Percentiles rank a stretch among this genome's conserved stretches.
Evolutionary conservation across 768 basidiomycete species (phyloP).

Genomic region (Termitomyces sp.): DNA sequence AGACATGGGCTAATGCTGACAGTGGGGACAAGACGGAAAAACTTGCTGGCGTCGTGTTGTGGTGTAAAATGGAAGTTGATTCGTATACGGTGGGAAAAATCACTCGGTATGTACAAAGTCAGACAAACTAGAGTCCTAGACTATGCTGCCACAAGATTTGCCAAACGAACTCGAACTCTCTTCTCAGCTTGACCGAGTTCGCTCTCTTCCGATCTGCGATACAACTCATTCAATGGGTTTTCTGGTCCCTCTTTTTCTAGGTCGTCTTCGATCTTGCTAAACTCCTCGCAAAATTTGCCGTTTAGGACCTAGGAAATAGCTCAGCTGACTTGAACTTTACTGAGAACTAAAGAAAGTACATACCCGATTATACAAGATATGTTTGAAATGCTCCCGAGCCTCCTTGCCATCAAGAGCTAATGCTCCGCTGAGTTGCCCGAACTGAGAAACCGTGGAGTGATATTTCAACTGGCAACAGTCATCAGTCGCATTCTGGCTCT

Average conservation of each 20-base stretch:
- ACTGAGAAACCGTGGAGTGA: slow-evolving; percentile 61
- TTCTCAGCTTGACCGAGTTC: slow-evolving; percentile 60
- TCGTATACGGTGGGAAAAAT: slow-evolving; percentile 8
- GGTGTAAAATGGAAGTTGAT: slow-evolving; percentile 13
- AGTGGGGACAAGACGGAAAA: slow-evolving; percentile 1
- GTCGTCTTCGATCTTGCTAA: slow-evolving; percentile 52
- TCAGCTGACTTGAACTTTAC: not conserved
- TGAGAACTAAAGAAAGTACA: not conserved
- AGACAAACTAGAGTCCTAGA: slow-evolving; percentile 9
- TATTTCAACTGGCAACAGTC: slow-evolving; percentile 43
- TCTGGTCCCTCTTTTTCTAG: slow-evolving; percentile 51
- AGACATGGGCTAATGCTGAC: slow-evolving; percentile 31
- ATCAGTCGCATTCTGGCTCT: slow-evolving; percentile 1
- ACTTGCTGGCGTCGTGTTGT: not conserved
- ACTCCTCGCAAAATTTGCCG: slow-evolving; percentile 54
- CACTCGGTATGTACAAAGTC: slow-evolving; percentile 8
- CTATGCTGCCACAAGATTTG: slow-evolving; percentile 25
- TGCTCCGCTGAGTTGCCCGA: slow-evolving; percentile 56
- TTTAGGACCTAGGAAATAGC: slow-evolving; percentile 42
- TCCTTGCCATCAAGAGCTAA: slow-evolving; percentile 50
- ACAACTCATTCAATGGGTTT: slow-evolving; percentile 55
- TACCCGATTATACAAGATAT: slow-evolving; percentile 57
- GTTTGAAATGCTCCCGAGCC: slow-evolving; percentile 49
- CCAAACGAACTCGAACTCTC: slow-evolving; percentile 48
- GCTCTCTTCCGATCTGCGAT: slow-evolving; percentile 44